These are phyloP conservation scores for Dioscorea dumetorum DNA, from an alignment of 106 monocot genomes.

Conservation along the genomic window DNA sequence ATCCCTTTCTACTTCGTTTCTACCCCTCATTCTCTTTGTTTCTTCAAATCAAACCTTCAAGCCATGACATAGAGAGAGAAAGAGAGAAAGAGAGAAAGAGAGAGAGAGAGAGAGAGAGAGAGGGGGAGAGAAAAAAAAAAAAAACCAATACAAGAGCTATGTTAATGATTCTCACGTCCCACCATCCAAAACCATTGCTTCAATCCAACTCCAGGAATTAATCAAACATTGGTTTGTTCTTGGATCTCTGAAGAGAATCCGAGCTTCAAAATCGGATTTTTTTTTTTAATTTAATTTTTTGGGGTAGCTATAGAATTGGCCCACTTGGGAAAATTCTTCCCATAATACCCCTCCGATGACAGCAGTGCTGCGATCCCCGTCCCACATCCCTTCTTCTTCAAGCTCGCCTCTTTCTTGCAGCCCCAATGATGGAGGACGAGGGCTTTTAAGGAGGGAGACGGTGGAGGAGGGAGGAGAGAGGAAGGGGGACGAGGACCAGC, in stretches of 20 bases:
- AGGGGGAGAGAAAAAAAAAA: conserved; percentile 1
- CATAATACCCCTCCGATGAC: conserved; percentile 14
- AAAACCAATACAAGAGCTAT: too few species aligned
- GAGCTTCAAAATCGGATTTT: conserved; percentile 4
- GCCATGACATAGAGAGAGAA: background rate
- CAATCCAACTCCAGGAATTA: conserved; percentile 48
- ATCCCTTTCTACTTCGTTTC: background rate
- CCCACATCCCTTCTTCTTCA: background rate
- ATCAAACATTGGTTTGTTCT: background rate
- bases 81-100: conserved; percentile 1
- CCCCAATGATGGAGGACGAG: conserved; percentile 24
- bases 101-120: background rate
- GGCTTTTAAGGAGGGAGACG: conserved; percentile 26
- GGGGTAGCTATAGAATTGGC: background rate
- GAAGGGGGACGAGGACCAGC: conserved; percentile 23
- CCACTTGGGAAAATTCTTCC: conserved; percentile 13
- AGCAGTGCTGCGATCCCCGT: background rate
- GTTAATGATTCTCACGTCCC: conserved; percentile 39
- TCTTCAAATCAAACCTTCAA: background rate
- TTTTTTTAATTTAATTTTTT: too few species aligned
- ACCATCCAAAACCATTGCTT: conserved; percentile 36
- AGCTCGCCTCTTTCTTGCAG: background rate
- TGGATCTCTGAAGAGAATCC: background rate
- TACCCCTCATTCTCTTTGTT: background rate
- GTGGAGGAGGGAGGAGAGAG: conserved; percentile 4